phyloP scores from a whole-genome alignment of 2,329 filamentous ascomycete genomes.

The Hypoxylon sp. region DNA sequence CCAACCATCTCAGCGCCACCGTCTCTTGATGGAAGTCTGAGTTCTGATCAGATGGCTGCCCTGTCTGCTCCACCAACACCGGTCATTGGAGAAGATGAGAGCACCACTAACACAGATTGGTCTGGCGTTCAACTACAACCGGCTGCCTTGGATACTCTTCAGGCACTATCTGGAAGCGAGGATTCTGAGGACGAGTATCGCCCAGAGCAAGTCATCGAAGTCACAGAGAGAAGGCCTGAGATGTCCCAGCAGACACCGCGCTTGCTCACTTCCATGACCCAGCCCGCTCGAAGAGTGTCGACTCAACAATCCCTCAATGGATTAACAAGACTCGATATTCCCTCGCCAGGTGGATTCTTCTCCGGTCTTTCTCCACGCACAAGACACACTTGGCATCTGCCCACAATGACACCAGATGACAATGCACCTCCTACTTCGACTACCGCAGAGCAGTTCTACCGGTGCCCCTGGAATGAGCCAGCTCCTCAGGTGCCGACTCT shows the following conservation, averaged over 20 bases:
- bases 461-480: slow-evolving; percentile 78
- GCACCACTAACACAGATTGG: slow-evolving; percentile 75
- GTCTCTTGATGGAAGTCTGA: slow-evolving; percentile 89
- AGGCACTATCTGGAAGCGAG: slow-evolving; percentile 75
- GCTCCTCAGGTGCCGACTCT: slow-evolving; percentile 55
- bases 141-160: slow-evolving; percentile 83
- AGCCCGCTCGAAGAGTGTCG: slow-evolving; percentile 56
- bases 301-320: slow-evolving; percentile 74
- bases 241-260: slow-evolving; percentile 68
- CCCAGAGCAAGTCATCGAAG: slow-evolving; percentile 68
- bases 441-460: slow-evolving; percentile 93
- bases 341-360: slow-evolving; percentile 93
- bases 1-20: slow-evolving; percentile 85
- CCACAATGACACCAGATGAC: slow-evolving; percentile 67
- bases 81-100: slow-evolving; percentile 72
- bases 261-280: slow-evolving; percentile 62
- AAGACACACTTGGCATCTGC: slow-evolving; percentile 85
- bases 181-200: slow-evolving; percentile 73
- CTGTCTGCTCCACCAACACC: slow-evolving; percentile 90
- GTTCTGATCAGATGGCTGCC: slow-evolving; percentile 87
- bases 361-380: slow-evolving; percentile 82
- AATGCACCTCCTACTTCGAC: slow-evolving; percentile 82
- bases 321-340: slow-evolving; percentile 86
- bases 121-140: slow-evolving; percentile 81
- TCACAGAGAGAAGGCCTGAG: slow-evolving; percentile 63